Evolutionary conservation across 305 asterid genomes (phyloP).

Genomic region (Fraxinus latifolia): DNA sequence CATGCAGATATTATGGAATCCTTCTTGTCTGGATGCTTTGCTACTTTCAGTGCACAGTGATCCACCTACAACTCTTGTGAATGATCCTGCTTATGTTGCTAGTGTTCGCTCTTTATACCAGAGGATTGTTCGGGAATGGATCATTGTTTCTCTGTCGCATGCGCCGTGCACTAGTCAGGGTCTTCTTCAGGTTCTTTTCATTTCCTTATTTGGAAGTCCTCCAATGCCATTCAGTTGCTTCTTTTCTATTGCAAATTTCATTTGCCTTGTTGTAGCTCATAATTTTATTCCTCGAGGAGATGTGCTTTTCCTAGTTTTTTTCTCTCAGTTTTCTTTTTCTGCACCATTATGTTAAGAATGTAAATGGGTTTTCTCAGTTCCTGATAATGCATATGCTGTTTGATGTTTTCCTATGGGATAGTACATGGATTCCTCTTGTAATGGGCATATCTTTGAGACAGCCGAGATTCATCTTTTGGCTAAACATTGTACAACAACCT

Average conservation of each 20-base stretch:
- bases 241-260: neutral
- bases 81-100: slow-evolving; percentile 93
- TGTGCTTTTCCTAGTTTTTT: neutral
- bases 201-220: slow-evolving; percentile 12
- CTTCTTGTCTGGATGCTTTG: slow-evolving; percentile 90
- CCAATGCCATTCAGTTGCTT: slow-evolving; percentile 18
- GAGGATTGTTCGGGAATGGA: slow-evolving; percentile 91
- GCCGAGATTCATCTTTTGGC: neutral
- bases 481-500: neutral
- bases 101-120: slow-evolving; percentile 90
- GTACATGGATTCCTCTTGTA: neutral
- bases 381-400: neutral
- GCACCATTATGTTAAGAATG: neutral
- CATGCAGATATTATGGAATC: slow-evolving; percentile 87
- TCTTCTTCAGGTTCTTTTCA: slow-evolving; percentile 85
- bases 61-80: slow-evolving; percentile 83
- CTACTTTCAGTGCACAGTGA: slow-evolving; percentile 84
- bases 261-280: neutral
- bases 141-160: slow-evolving; percentile 83
- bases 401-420: neutral
- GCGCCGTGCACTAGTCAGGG: slow-evolving; percentile 99
- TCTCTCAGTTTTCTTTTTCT: neutral
- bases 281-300: neutral
- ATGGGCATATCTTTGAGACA: neutral
- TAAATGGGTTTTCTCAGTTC: neutral